These are phyloP conservation scores for Mikania micrantha DNA, from an alignment of 129 eudicot species.

Conservation along the genomic window DNA sequence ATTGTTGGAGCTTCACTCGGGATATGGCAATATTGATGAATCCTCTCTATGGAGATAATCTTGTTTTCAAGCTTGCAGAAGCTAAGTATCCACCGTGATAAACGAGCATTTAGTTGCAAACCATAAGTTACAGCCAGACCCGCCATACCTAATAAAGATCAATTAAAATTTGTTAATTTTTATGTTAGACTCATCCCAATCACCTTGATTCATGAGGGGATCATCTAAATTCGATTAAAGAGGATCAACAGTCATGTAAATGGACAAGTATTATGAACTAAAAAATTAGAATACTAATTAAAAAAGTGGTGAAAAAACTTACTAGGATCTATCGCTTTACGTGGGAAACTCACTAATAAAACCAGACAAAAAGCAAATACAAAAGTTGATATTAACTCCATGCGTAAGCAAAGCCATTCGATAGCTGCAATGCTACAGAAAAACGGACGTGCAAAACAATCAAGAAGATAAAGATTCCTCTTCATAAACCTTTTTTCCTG, in stretches of 20 bases:
- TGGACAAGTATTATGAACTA: not conserved
- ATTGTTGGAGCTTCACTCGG: conserved; percentile 88
- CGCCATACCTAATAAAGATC: conserved; percentile 57
- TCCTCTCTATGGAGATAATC: conserved; percentile 88
- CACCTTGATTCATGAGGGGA: not conserved
- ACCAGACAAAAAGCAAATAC: conserved; percentile 92
- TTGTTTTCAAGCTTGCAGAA: conserved; percentile 90
- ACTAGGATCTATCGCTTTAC: conserved; percentile 93
- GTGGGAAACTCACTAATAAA: conserved; percentile 92
- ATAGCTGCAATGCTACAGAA: conserved; percentile 96
- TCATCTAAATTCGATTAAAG: not conserved
- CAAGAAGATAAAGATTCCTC: conserved; percentile 89
- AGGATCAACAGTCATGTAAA: not conserved
- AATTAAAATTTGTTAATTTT: not conserved
- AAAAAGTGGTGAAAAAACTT: conserved; percentile 26
- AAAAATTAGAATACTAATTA: not conserved
- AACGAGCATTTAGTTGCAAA: conserved; percentile 64
- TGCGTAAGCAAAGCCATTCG: conserved; percentile 96
- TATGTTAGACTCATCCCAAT: not conserved
- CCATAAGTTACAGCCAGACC: conserved; percentile 93
- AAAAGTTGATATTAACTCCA: conserved; percentile 91
- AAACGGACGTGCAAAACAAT: conserved; percentile 92
- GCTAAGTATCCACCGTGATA: conserved; percentile 72
- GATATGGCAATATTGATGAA: conserved; percentile 76
- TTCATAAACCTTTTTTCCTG: conserved; percentile 97